Base-by-base conservation (phyloP, 306 rosid genomes). In the Abrus precatorius region DNA sequence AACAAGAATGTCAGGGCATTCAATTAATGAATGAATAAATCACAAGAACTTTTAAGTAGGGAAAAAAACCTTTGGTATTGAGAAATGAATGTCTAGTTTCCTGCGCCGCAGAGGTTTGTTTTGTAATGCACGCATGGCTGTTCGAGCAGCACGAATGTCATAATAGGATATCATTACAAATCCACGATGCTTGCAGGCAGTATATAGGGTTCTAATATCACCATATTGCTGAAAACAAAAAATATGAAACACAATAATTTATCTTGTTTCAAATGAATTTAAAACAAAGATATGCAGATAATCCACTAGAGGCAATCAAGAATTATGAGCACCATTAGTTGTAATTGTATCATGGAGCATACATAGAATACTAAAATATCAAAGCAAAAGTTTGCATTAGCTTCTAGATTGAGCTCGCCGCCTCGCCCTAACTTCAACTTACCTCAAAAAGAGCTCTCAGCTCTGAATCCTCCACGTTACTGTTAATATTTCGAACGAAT, bases 121-220 rank as follows among this genome's bases (percentile, higher is more conserved):
- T 80, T 96, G 99, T 74, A 96, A 88, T 30, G 89, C 84, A 52
- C 98, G 97, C 97, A 96, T 93, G 55, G 99, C 98, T 77, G 98
- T 91, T 78, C 99, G 92, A 87, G 99, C 97, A 70, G 98, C 88
- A 59, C 99, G 99, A 67, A 96, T 96, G 72, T 96, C 99, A 85
- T 90, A 96, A 79, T 96, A 96, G 34, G 99, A 96, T 86, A 96
- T 96, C 99, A 96, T 96, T 77, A 96, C 99, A 85, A 96, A 96
- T 13, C 99, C 99, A 84, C 99, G 86, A 84, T 93, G 99, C 84
- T 96, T 96, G 87, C 99, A 96, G n/a, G 98, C 98, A 84, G 99
- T 93, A 67, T 92, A 96, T 40, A 96, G 91, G 81, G 99, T 92
- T 84, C 98, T 86, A 84, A 96, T 93, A 88, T 92, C 98, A 79